Evolutionary conservation across 768 basidiomycete genomes (phyloP), one percentile per base, ranked within the genome.

Genomic region (Lentinula aciculospora): DNA sequence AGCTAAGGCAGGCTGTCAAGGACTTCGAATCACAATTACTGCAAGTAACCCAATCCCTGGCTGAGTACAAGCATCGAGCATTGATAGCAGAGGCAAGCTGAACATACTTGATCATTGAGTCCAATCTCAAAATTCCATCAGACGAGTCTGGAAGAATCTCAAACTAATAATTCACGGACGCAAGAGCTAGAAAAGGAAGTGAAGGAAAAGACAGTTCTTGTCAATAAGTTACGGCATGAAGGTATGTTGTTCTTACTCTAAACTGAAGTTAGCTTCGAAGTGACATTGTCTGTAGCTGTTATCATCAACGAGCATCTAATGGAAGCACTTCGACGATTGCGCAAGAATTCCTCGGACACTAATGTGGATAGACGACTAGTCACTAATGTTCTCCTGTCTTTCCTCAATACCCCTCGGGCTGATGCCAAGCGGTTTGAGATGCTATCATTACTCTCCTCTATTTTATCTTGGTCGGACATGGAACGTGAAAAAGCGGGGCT

Each of bases 361-460:
- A 98, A 92, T 63, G 96, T 99, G 27, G 96, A 99, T 69, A 77
- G 92, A 51, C 86, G 94, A 12, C 83, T 99, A 1, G 93, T 99
- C 32, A 96, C 92, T 34, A 99, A 99, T 67, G 86, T 98, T 57
- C 76, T 99, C 15, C 79, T 98, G 19, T 86, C 87, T 0, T 99
- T 97, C 75, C 78, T 99, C 53, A 82, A 82, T 23, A 96, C 94
- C 1, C 92, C 94, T 4, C 86, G 97, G 4, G 89, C 86, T 29
- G 97, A 99, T 71, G 75, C 87, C 31, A 99, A 99, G 68, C 86
- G 96, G 2, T 99, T 96, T 69, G 97, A 99, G 72, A 98, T 99
- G 88, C 81, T 99, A 12, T 79, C 84, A 2, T 79, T 99, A 0
- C 81, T 99, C 13, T 81, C 91, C 3, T 89, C 93, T 10, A 86